Evolutionary conservation across 2,329 filamentous ascomycete genomes (phyloP).

Genomic region (Lasiodiplodia citricola): DNA sequence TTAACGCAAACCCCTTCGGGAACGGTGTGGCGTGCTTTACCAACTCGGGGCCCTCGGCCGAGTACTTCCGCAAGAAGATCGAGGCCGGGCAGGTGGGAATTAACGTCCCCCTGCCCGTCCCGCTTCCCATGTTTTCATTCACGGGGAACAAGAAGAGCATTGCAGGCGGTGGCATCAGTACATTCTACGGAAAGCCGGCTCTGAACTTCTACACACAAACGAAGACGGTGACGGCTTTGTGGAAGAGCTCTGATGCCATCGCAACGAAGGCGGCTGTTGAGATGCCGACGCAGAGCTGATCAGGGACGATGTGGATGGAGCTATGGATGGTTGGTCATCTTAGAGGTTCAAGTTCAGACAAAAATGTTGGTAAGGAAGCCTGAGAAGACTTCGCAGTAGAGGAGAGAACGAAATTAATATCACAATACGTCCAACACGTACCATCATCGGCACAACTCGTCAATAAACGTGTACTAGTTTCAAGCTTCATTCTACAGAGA

Average conservation of each 20-base stretch:
- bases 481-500: no score
- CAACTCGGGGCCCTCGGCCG: constrained; percentile 74
- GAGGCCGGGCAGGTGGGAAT: constrained; percentile 86
- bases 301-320: no score
- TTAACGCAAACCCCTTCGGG: constrained; percentile 86
- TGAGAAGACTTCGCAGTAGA: neutral
- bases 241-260: constrained; percentile 84
- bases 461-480: no score
- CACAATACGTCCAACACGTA: neutral
- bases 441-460: no score
- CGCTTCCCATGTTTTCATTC: constrained; percentile 67
- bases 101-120: constrained; percentile 58
- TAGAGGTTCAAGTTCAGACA: no score
- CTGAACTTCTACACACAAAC: constrained; percentile 95
- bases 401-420: neutral
- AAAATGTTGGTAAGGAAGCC: neutral
- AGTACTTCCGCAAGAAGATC: constrained; percentile 78
- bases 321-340: no score
- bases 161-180: constrained; percentile 88
- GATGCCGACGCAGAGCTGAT: constrained; percentile 72
- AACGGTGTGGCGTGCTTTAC: constrained; percentile 89
- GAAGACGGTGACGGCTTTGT: constrained; percentile 95
- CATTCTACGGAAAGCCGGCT: constrained; percentile 93
- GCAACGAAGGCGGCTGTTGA: constrained; percentile 83
- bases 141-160: constrained; percentile 84